Evolutionary conservation across 2,329 filamentous ascomycete genomes (phyloP).

Genomic region (Magnaporthiopsis rhizophila): DNA sequence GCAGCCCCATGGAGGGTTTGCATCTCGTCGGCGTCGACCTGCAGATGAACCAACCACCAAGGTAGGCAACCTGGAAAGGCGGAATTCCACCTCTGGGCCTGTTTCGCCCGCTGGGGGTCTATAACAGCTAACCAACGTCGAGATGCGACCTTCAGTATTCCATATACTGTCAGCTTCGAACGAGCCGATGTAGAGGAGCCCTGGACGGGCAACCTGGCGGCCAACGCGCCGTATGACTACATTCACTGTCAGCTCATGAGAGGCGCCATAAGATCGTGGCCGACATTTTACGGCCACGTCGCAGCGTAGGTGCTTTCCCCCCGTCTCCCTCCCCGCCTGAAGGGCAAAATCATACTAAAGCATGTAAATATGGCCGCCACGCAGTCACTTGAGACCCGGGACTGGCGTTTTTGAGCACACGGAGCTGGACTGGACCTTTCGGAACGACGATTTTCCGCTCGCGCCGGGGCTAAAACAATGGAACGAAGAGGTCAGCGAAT

Average conservation of each 20-base stretch:
- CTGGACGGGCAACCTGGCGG: conserved; percentile 43
- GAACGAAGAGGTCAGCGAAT: conserved; percentile 59
- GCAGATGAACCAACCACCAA: conserved; percentile 50
- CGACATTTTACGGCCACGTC: conserved; percentile 61
- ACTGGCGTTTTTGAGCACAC: conserved; percentile 76
- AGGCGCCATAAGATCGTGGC: conserved; percentile 73
- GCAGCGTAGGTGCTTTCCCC: conserved; percentile 44
- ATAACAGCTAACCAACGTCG: background rate
- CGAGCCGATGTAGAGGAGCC: conserved; percentile 71
- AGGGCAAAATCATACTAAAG: conserved; percentile 11
- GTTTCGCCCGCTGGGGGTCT: background rate
- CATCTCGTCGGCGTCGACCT: conserved; percentile 37
- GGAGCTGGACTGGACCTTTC: conserved; percentile 77
- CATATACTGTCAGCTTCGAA: conserved; percentile 58
- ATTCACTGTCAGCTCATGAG: conserved; percentile 75
- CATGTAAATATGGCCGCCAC: conserved; percentile 7
- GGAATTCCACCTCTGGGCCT: background rate
- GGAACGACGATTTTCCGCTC: conserved; percentile 59
- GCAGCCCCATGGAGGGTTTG: background rate
- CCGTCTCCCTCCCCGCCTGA: background rate
- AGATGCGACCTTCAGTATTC: conserved; percentile 46
- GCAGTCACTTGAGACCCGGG: conserved; percentile 67
- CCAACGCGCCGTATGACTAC: conserved; percentile 61
- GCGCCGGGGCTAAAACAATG: conserved; percentile 53
- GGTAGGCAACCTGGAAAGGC: conserved; percentile 27